Base-by-base conservation (phyloP, 2,329 filamentous ascomycete species). In the Ophiostoma pallidulum region DNA sequence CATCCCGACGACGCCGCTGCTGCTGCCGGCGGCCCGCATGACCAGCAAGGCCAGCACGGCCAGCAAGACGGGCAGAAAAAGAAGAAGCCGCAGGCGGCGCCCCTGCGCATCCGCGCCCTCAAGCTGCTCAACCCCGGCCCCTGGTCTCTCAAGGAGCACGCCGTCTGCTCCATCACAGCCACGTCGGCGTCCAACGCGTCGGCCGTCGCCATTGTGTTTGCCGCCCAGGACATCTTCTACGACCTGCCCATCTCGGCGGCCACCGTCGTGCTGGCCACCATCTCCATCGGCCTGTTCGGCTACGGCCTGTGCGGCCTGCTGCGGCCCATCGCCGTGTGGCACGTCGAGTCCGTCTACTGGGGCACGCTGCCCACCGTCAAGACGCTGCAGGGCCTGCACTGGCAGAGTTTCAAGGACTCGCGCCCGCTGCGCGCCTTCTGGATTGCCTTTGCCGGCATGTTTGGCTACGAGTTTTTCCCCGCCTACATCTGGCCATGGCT, bases 321-420 rank as follows among this genome's bases (percentile, higher is more conserved):
- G 55, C 72, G 75, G 0, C 74, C 74, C 0, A 66, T 78, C 32
- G 65, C 67, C 2, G 74, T 78, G 10, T 78, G 71, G 66, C 73
- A 75, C 44, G 69, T 72, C 5, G 74, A 78, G 13, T 67, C 72
- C 2, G 74, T 78, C 3, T 78, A 75, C 59, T 78, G 75, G 75
- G 62, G 65, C 31, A 73, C 64, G 6, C 57, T 77, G 4, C 74
- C 74, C 0, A 71, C 67, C 0, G 72, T 77, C 44, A 76, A 75
- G 53, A 69, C 67, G 0, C 67, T 77, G 8, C 74, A 77, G 51
- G 71, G 71, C 0, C 63, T 78, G 4, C 74, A 78, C 53, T 77
- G 73, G 70, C 66, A 76, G 38, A 56, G 68, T 0, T 16, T 74
- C 26, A 72, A 71, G 56, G 62, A 66, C 52, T 73, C 71, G 0